Conservation (phyloP, 1,284 basidiomycete species). For the Chalciporus piperatoides region DNA sequence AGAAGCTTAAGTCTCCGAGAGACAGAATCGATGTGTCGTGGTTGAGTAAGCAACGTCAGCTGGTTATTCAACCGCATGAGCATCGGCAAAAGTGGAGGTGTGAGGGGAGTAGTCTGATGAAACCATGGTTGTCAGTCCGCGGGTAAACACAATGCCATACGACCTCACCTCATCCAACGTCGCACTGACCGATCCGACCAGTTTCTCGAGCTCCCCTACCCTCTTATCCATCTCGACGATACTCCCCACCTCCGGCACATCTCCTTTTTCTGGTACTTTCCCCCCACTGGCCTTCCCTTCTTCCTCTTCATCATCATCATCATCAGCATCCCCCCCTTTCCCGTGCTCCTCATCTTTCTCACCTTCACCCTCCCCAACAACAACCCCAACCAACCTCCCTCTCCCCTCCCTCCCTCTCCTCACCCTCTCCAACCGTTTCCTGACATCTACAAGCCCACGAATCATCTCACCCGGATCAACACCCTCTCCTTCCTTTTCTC, state of each 20-base stretch:
- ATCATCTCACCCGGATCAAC: slow-evolving; percentile 74
- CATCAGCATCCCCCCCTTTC: slow-evolving; percentile 13
- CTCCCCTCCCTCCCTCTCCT: slow-evolving; percentile 62
- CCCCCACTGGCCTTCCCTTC: slow-evolving; percentile 16
- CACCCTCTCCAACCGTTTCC: slow-evolving; percentile 63
- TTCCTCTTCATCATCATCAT: slow-evolving; percentile 17
- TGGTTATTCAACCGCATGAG: slow-evolving; percentile 82
- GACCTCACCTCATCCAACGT: slow-evolving; percentile 66
- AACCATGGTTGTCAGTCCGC: neutral
- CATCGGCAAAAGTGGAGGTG: slow-evolving; percentile 78
- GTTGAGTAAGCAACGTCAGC: slow-evolving; percentile 87
- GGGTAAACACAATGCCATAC: neutral
- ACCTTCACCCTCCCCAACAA: slow-evolving; percentile 42
- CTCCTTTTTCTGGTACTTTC: slow-evolving; percentile 8
- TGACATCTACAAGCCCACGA: slow-evolving; percentile 68
- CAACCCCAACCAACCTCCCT: slow-evolving; percentile 45
- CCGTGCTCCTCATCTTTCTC: slow-evolving; percentile 18
- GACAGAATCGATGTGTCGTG: slow-evolving; percentile 95
- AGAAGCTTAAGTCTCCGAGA: slow-evolving; percentile 91
- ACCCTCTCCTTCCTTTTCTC: slow-evolving; percentile 49
- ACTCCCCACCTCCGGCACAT: slow-evolving; percentile 40
- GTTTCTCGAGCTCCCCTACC: slow-evolving; percentile 73
- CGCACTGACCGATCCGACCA: slow-evolving; percentile 72
- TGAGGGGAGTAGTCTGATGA: slow-evolving; percentile 48
- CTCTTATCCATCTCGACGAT: slow-evolving; percentile 75